A percentile compares a stretch with the other conserved stretches of the same genome.
phyloP scores from a whole-genome alignment of 1,284 basidiomycete genomes.

The Malassezia japonica region DNA sequence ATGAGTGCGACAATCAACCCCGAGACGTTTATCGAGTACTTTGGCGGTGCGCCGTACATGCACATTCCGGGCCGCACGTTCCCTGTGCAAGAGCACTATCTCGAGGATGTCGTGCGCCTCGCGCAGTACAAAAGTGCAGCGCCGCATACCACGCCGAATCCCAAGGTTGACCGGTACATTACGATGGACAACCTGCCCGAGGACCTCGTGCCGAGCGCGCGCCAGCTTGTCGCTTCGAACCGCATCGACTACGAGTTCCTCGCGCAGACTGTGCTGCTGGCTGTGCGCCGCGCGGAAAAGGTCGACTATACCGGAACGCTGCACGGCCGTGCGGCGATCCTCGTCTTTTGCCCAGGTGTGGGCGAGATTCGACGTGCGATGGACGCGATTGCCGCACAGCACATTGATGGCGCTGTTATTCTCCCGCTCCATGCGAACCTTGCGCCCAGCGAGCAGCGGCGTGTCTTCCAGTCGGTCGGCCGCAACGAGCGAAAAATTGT shows the following conservation, averaged over 20 bases:
- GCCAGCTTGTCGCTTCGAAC: conserved; percentile 58
- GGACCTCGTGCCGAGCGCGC: conserved; percentile 55
- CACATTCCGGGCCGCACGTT: conserved; percentile 63
- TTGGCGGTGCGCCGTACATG: conserved; percentile 62
- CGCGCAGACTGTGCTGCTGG: conserved; percentile 53
- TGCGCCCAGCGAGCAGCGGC: conserved; percentile 70
- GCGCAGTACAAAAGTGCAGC: conserved; percentile 15
- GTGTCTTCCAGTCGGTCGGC: conserved; percentile 60
- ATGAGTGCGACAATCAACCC: conserved; percentile 43
- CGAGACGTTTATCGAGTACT: conserved; percentile 28
- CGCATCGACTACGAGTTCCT: conserved; percentile 72
- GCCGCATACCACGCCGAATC: conserved; percentile 51
- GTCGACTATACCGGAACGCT: conserved; percentile 51
- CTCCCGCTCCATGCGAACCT: conserved; percentile 84
- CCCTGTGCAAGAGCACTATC: conserved; percentile 41
- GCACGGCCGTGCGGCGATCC: conserved; percentile 53
- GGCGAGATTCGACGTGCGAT: conserved; percentile 58
- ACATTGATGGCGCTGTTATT: conserved; percentile 54
- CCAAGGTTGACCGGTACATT: conserved; percentile 38
- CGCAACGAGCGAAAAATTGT: conserved; percentile 67
- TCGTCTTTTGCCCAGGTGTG: conserved; percentile 74
- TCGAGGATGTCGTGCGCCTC: conserved; percentile 35
- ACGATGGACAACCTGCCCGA: conserved; percentile 50
- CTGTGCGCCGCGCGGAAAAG: conserved; percentile 55
- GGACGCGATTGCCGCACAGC: conserved; percentile 55